A percentile compares a stretch with the other conserved stretches of the same genome.
Evolutionary conservation across 208 protist genomes (phyloP).

Genomic region (Trypanosoma lewisi): DNA sequence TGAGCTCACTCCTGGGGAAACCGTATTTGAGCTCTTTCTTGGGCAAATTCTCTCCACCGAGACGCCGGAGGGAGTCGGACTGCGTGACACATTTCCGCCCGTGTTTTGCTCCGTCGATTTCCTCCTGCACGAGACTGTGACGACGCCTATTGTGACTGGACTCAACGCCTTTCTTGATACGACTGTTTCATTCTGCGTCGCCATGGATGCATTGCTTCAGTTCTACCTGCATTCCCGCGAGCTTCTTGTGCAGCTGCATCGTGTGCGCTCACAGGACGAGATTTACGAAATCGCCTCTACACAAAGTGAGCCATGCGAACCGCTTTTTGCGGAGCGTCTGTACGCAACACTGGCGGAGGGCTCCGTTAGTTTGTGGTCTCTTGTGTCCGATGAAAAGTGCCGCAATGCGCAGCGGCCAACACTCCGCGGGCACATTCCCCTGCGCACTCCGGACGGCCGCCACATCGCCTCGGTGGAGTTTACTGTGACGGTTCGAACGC

Average conservation of each 20-base stretch:
- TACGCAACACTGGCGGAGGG: conserved; percentile 86
- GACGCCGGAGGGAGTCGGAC: conserved; percentile 35
- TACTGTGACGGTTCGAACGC: conserved; percentile 62
- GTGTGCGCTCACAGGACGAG: conserved; percentile 70
- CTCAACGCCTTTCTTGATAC: conserved; percentile 90
- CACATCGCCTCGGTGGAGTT: conserved; percentile 89
- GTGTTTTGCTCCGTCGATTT: conserved; percentile 90
- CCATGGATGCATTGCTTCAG: conserved; percentile 85
- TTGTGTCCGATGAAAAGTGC: conserved; percentile 46
- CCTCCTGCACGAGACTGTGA: conserved; percentile 86
- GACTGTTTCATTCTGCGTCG: conserved; percentile 78
- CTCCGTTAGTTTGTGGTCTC: conserved; percentile 49
- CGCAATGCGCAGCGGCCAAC: conserved; percentile 51
- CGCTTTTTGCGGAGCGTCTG: conserved; percentile 51
- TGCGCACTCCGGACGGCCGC: conserved; percentile 39
- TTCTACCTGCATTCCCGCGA: conserved; percentile 84
- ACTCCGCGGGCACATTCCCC: conserved; percentile 68
- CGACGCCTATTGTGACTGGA: conserved; percentile 74
- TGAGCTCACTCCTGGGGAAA: conserved; percentile 51
- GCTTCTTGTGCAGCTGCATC: conserved; percentile 85
- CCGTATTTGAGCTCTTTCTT: conserved; percentile 89
- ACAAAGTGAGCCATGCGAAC: conserved; percentile 20
- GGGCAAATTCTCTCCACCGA: conserved; percentile 81
- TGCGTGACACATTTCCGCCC: conserved; percentile 27
- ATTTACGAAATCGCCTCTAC: conserved; percentile 28